phyloP scores from a whole-genome alignment of 495 filamentous ascomycete genomes.

The Aspergillus wentii region DNA sequence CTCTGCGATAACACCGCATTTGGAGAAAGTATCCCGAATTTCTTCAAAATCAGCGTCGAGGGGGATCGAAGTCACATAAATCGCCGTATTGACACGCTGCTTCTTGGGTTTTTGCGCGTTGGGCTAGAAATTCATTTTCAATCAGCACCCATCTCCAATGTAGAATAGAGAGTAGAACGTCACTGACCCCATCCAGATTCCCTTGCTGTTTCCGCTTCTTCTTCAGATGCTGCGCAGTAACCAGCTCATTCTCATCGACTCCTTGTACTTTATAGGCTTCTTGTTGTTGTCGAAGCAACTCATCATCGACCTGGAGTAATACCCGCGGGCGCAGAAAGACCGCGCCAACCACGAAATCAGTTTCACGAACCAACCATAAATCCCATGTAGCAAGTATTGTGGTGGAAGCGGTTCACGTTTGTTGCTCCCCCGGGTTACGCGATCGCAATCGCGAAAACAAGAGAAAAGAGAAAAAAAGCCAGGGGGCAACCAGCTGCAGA shows the following conservation, averaged over 20 bases:
- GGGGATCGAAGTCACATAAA: slow-evolving; percentile 86
- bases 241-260: slow-evolving; percentile 58
- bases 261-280: slow-evolving; percentile 66
- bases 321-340: slow-evolving; percentile 18
- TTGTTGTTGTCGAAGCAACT: slow-evolving; percentile 71
- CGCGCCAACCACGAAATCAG: slow-evolving; percentile 30
- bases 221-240: slow-evolving; percentile 54
- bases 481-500: slow-evolving; percentile 9
- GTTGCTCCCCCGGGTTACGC: too few species aligned
- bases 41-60: slow-evolving; percentile 72
- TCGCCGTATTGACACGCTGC: slow-evolving; percentile 75
- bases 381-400: too few species aligned
- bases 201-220: slow-evolving; percentile 64
- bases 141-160: too few species aligned
- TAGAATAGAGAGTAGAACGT: too few species aligned
- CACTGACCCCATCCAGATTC: too few species aligned
- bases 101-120: slow-evolving; percentile 53
- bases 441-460: slow-evolving; percentile 2
- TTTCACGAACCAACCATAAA: slow-evolving; percentile 27
- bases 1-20: slow-evolving; percentile 89
- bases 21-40: slow-evolving; percentile 75
- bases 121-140: too few species aligned
- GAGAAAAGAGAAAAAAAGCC: slow-evolving; percentile 2
- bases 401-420: too few species aligned
- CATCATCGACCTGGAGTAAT: slow-evolving; percentile 65